A percentile compares a stretch with the other conserved stretches of the same genome.
Conservation (phyloP, 169 alveolate genomes). For the Theileria parva region DNA sequence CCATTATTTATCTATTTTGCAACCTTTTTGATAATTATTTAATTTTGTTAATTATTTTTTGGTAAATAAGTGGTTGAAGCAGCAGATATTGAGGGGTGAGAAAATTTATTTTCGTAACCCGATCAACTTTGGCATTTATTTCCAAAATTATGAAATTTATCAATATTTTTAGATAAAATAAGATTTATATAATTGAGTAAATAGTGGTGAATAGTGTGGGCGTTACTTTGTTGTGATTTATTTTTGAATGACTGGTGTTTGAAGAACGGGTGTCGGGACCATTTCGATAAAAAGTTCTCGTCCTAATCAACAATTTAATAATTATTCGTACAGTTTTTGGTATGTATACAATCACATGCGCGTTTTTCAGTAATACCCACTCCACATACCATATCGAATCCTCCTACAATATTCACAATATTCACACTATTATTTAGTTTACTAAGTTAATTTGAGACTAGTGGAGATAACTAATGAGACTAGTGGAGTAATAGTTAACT, state of each 20-base stretch:
- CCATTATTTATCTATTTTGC: not conserved
- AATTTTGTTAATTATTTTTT: not conserved
- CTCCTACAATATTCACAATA: not conserved
- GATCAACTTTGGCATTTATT: too few relatives aligned
- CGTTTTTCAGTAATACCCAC: slow-evolving; percentile 51
- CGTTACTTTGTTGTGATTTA: slow-evolving; percentile 15
- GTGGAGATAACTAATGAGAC: too few relatives aligned
- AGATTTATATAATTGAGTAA: too few relatives aligned
- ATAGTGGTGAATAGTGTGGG: too few relatives aligned
- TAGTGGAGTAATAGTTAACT: too few relatives aligned
- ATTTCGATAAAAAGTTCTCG: not conserved
- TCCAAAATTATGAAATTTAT: too few relatives aligned
- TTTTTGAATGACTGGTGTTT: slow-evolving; percentile 41
- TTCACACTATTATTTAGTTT: not conserved
- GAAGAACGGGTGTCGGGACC: slow-evolving; percentile 35
- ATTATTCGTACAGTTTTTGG: slow-evolving; percentile 10
- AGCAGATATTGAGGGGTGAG: too few relatives aligned
- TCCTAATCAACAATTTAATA: not conserved
- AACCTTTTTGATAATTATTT: too few relatives aligned
- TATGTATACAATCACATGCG: slow-evolving; percentile 16
- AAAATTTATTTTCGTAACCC: too few relatives aligned
- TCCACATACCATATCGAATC: slow-evolving; percentile 44
- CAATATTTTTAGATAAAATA: too few relatives aligned
- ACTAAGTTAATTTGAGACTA: too few relatives aligned
- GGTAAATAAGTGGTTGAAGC: too few relatives aligned